Evolutionary conservation across 345 rosid species (phyloP).

Genomic region (Boechera retrofracta): DNA sequence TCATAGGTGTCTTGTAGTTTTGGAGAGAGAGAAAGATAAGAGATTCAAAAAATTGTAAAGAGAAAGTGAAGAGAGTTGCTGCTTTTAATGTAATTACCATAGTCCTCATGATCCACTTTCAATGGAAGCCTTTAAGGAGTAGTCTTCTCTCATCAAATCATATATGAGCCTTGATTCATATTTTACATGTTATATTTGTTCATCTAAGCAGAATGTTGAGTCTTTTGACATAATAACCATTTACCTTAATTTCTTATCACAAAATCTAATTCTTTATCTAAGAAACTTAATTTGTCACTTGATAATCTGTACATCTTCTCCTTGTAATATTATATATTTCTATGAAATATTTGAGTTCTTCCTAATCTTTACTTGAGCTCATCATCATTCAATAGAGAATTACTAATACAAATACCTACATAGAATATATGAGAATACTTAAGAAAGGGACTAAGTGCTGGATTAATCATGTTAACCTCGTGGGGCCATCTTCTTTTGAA

Average conservation of each 20-base stretch:
- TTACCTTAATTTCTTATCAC: neutral
- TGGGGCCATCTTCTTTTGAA: constrained; percentile 44
- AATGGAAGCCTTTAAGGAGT: constrained; percentile 31
- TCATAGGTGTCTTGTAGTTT: constrained; percentile 46
- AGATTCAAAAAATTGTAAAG: constrained; percentile 58
- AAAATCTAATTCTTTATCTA: neutral
- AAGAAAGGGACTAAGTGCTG: constrained; percentile 44
- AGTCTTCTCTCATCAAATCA: constrained; percentile 35
- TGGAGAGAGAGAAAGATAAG: constrained; percentile 33
- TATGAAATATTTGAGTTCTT: constrained; percentile 9
- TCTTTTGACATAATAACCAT: neutral
- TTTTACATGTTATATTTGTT: constrained; percentile 31
- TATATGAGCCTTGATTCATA: constrained; percentile 13
- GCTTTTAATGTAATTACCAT: constrained; percentile 60
- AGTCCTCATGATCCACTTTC: constrained; percentile 47
- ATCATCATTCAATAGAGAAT: constrained; percentile 9
- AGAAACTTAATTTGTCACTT: neutral
- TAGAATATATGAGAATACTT: constrained; percentile 25
- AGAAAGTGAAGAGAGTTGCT: constrained; percentile 49
- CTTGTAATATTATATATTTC: neutral
- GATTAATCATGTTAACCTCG: constrained; percentile 49
- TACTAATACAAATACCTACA: neutral
- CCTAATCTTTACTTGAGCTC: neutral
- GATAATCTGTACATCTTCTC: constrained; percentile 6
- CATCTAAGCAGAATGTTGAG: neutral